These are phyloP conservation scores for Monosporascus sp. DNA, from an alignment of 2,329 filamentous ascomycete genomes.

Conservation along the genomic window DNA sequence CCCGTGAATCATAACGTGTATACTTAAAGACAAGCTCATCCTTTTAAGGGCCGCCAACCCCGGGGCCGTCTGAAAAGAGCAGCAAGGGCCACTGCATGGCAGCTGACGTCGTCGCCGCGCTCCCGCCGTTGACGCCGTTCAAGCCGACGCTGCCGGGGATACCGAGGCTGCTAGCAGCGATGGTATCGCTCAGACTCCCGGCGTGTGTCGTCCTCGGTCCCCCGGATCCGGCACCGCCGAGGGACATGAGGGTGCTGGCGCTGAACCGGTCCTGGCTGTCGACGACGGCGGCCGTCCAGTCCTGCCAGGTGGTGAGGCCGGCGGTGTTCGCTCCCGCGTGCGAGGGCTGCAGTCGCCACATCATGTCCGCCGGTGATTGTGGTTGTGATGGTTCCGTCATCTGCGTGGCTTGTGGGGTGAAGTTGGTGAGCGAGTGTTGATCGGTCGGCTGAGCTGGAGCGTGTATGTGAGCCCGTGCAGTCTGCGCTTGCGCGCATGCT, in stretches of 20 bases:
- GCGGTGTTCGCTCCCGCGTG: constrained; percentile 30
- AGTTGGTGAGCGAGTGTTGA: constrained; percentile 24
- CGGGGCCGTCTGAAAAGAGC: constrained; percentile 23
- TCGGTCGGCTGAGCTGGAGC: constrained; percentile 13
- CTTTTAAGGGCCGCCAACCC: constrained; percentile 20
- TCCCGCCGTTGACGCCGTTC: constrained; percentile 16
- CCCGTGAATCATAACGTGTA: too few species aligned
- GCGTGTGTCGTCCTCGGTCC: constrained; percentile 5
- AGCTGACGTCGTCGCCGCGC: constrained; percentile 15
- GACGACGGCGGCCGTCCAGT: constrained; percentile 49
- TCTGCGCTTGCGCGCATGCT: not conserved
- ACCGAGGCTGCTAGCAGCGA: not conserved
- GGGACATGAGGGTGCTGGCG: constrained; percentile 43
- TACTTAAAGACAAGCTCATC: too few species aligned
- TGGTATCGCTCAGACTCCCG: not conserved
- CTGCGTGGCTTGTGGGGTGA: constrained; percentile 23
- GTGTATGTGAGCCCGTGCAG: constrained; percentile 8
- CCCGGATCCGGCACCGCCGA: constrained; percentile 33
- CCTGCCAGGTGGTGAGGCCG: constrained; percentile 38
- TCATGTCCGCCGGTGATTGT: constrained; percentile 12
- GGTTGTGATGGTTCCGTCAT: constrained; percentile 17
- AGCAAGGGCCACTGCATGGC: constrained; percentile 28
- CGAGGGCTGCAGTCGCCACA: constrained; percentile 25
- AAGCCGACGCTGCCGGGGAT: not conserved
- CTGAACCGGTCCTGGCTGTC: constrained; percentile 46